Base-by-base conservation (phyloP, 108 stramenopile species). In the Nitzschia sp. region DNA sequence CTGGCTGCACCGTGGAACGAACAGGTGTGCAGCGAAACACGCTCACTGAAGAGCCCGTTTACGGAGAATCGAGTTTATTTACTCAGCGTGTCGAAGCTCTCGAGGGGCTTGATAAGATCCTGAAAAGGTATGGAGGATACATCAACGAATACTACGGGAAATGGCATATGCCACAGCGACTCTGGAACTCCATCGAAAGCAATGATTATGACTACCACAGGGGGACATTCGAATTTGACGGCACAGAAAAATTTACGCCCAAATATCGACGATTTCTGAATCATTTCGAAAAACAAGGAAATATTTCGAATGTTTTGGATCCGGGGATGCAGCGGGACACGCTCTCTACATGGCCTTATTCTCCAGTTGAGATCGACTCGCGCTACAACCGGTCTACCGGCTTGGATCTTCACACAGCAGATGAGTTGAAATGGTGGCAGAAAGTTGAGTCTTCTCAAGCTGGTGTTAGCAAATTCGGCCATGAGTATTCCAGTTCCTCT, bases 1-100 rank as follows among this genome's bases (percentile, higher is more conserved):
- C 67, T n/a, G 74, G 74, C 9, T 68, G 58, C 29, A 75, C 74
- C 45, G 32, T 75, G 30, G 74, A 75, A 68, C 55, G 67, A n/a
- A 75, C 74, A n/a, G 74, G 74, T 18, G 33, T 75, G 9, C 66
- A 68, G 49, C 26, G n/a, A 8, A 75, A 75, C 31, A 34, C 31
- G 4, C 25, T 68, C 36, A 27, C 15, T 46, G 29, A 17, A 13
- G 38, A 38, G 45, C 45, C 47, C 17, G 29, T 29, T 29, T 36
- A 63, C 15, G 42, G 15, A 8, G 47, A 64, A 6, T 27, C 33
- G 19, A 19, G 28, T 13, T 24, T 61, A 9, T 62, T 62, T 2
- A 21, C 21, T 21, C n/a, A 62, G n/a, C 54, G 55, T 5, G 51
- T 61, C 18, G 32, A 64, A 24, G n/a, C 17, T 18, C 35, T 71